Conservation (phyloP, 306 rosid species). For the Carpinus viminea region DNA sequence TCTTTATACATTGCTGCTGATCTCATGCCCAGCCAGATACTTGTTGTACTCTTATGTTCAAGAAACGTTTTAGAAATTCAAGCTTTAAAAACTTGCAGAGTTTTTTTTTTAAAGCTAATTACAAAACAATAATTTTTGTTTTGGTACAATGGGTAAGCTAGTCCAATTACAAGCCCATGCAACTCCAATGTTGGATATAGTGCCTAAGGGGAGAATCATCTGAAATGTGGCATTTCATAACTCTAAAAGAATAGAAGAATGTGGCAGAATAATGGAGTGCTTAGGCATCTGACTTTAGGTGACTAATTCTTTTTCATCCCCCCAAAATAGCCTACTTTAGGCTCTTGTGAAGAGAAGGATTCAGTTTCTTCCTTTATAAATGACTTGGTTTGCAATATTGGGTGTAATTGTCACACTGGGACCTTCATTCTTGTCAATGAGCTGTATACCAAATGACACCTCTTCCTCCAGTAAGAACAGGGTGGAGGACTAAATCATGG, state of each 20-base stretch:
- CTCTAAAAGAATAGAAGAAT: slow-evolving; percentile 10
- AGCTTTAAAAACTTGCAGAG: neutral
- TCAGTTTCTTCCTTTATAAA: neutral
- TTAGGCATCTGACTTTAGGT: slow-evolving; percentile 19
- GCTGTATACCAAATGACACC: neutral
- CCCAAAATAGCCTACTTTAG: slow-evolving; percentile 8
- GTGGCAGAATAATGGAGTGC: slow-evolving; percentile 5
- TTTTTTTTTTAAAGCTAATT: neutral
- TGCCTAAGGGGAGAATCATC: slow-evolving; percentile 5
- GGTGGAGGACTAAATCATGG: neutral
- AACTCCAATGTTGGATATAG: neutral
- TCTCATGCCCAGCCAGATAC: slow-evolving; percentile 16
- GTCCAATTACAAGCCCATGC: neutral
- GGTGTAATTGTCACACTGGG: slow-evolving; percentile 10
- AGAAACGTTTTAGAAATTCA: neutral
- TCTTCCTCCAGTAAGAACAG: neutral
- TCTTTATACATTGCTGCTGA: slow-evolving; percentile 11
- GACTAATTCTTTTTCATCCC: slow-evolving; percentile 10
- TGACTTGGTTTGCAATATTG: slow-evolving; percentile 8
- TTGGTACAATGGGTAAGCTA: neutral
- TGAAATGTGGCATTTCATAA: slow-evolving; percentile 9
- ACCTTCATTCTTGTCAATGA: neutral
- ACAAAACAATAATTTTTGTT: neutral
- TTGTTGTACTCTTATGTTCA: neutral
- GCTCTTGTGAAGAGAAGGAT: slow-evolving; percentile 3